Evolutionary conservation across 2,329 filamentous ascomycete species (phyloP).

Genomic region (Trematosphaeria pertusa): DNA sequence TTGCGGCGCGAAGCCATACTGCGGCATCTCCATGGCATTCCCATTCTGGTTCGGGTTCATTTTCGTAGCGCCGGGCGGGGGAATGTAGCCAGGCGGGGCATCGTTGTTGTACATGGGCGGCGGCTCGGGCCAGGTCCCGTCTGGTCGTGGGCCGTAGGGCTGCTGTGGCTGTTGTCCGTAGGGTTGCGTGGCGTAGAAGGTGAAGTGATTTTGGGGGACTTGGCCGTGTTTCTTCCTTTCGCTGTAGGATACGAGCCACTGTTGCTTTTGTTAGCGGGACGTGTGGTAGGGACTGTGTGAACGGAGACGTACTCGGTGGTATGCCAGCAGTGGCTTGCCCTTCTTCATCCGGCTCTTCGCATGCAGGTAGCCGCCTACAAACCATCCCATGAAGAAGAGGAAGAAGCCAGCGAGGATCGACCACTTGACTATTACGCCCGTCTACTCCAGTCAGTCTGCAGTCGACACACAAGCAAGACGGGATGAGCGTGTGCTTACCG

Average conservation of each 20-base stretch:
- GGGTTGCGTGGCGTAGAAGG: conserved; percentile 44
- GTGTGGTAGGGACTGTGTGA: conserved; percentile 5
- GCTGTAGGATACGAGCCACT: conserved; percentile 53
- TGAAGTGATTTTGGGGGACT: conserved; percentile 46
- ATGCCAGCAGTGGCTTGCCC: conserved; percentile 69
- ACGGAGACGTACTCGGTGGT: conserved; percentile 69
- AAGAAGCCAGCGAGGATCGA: conserved; percentile 70
- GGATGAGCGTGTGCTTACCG: conserved; percentile 24
- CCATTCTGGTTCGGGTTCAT: conserved; percentile 31
- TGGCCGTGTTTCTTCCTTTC: conserved; percentile 45
- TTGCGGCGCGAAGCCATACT: conserved; percentile 23
- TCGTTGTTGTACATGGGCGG: conserved; percentile 45
- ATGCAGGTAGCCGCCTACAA: conserved; percentile 73
- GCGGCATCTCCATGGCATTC: conserved; percentile 34
- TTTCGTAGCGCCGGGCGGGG: conserved; percentile 42
- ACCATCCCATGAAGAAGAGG: conserved; percentile 64
- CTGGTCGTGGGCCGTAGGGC: conserved; percentile 19
- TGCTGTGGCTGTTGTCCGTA: conserved; percentile 33
- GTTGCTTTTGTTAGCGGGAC: background rate
- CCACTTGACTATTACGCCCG: conserved; percentile 74
- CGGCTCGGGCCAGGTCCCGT: conserved; percentile 40
- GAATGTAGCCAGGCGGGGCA: conserved; percentile 43
- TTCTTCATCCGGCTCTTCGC: conserved; percentile 70
- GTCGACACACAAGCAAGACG: background rate
- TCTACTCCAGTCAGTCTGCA: conserved; percentile 48